Percentiles rank a stretch among this genome's conserved stretches.
Evolutionary conservation across 2,329 filamentous ascomycete genomes (phyloP).

Genomic region (Talaromyces verruculosus): DNA sequence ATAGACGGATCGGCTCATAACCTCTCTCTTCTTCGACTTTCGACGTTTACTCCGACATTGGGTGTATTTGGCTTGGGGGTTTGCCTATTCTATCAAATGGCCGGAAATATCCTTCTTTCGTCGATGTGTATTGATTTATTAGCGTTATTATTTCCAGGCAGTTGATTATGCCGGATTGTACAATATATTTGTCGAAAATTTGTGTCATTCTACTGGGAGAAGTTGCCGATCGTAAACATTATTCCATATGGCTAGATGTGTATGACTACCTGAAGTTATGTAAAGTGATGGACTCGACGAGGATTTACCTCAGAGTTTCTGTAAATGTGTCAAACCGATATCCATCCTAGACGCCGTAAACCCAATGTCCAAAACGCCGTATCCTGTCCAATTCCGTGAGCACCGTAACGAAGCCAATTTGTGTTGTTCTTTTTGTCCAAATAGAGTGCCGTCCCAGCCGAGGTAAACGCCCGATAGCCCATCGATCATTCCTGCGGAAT

Average conservation of each 20-base stretch:
- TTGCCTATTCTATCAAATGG: conserved; percentile 1
- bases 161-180: conserved; percentile 3
- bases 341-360: neutral
- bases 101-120: neutral
- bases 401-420: neutral
- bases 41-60: neutral
- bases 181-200: neutral
- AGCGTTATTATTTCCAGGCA: conserved; percentile 3
- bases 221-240: neutral
- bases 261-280: neutral
- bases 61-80: neutral
- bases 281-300: neutral
- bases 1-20: conserved; percentile 37
- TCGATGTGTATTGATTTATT: conserved; percentile 11
- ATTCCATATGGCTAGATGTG: neutral
- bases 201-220: neutral
- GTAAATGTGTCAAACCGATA: neutral
- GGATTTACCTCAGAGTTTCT: neutral
- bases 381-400: neutral
- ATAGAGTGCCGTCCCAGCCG: neutral
- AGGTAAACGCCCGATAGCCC: neutral
- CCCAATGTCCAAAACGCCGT: neutral
- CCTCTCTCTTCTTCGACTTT: neutral
- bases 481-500: neutral
- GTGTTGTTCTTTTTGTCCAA: neutral